Percentiles rank a stretch among this genome's conserved stretches.
Evolutionary conservation across 306 rosid genomes (phyloP).

Genomic region (Ammopiptanthus mongolicus): DNA sequence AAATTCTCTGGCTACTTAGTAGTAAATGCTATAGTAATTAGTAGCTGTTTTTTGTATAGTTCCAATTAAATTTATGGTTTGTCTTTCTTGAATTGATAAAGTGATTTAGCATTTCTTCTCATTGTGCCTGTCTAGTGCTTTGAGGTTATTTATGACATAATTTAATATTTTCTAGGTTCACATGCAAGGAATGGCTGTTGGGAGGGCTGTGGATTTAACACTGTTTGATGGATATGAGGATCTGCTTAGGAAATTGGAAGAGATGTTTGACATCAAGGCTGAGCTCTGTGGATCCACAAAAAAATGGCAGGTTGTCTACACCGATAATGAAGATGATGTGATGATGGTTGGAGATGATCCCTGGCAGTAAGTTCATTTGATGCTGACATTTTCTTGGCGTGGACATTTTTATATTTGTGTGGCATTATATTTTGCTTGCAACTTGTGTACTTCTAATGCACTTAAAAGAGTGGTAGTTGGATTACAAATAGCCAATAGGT

Average conservation of each 20-base stretch:
- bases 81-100: background rate
- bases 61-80: background rate
- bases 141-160: background rate
- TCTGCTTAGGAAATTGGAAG: constrained; percentile 59
- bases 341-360: constrained; percentile 91
- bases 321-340: constrained; percentile 75
- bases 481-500: background rate
- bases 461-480: background rate
- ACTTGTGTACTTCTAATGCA: background rate
- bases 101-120: background rate
- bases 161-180: constrained; percentile 49
- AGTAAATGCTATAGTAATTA: background rate
- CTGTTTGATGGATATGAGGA: constrained; percentile 49
- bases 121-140: background rate
- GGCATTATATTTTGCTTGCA: background rate
- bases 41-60: background rate
- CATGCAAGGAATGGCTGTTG: constrained; percentile 87
- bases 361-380: constrained; percentile 60
- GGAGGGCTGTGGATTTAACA: constrained; percentile 77
- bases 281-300: constrained; percentile 57
- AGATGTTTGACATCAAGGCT: constrained; percentile 68
- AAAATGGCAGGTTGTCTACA: constrained; percentile 82
- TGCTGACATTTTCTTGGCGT: background rate
- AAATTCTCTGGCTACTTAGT: background rate
- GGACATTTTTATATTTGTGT: background rate